phyloP scores from a whole-genome alignment of 2,329 filamentous ascomycete genomes.

The Arachnomyces sp. region DNA sequence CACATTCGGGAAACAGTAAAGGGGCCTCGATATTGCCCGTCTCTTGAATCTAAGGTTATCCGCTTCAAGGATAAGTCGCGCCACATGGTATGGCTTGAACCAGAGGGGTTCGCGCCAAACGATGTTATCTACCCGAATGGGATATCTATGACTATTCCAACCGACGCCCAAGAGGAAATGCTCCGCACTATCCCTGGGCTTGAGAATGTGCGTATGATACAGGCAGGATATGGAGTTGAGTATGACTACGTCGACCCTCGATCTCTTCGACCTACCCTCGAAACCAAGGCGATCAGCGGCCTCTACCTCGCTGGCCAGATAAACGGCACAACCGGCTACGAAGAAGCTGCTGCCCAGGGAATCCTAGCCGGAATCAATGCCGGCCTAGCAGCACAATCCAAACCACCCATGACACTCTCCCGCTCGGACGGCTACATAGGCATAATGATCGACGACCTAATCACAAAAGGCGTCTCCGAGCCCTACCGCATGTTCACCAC shows the following conservation, averaged over 20 bases:
- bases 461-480: slow-evolving; percentile 93
- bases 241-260: slow-evolving; percentile 98
- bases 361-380: slow-evolving; percentile 91
- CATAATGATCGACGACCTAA: slow-evolving; percentile 95
- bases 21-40: slow-evolving; percentile 91
- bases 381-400: slow-evolving; percentile 64
- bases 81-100: slow-evolving; percentile 95
- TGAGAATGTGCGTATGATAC: slow-evolving; percentile 83
- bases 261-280: slow-evolving; percentile 75
- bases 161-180: slow-evolving; percentile 73
- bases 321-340: slow-evolving; percentile 96
- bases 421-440: slow-evolving; percentile 92
- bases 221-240: slow-evolving; percentile 93
- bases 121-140: slow-evolving; percentile 93
- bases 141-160: slow-evolving; percentile 91
- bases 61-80: slow-evolving; percentile 70
- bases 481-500: slow-evolving; percentile 98
- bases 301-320: slow-evolving; percentile 93
- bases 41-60: slow-evolving; percentile 86
- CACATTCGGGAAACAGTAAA: slow-evolving; percentile 94
- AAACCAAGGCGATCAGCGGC: slow-evolving; percentile 84
- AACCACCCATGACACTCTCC: slow-evolving; percentile 58
- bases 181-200: slow-evolving; percentile 82
- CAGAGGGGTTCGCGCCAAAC: slow-evolving; percentile 77
- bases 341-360: slow-evolving; percentile 92